Evolutionary conservation across 768 basidiomycete genomes (phyloP).

Genomic region (Xanthoconium stramineum): DNA sequence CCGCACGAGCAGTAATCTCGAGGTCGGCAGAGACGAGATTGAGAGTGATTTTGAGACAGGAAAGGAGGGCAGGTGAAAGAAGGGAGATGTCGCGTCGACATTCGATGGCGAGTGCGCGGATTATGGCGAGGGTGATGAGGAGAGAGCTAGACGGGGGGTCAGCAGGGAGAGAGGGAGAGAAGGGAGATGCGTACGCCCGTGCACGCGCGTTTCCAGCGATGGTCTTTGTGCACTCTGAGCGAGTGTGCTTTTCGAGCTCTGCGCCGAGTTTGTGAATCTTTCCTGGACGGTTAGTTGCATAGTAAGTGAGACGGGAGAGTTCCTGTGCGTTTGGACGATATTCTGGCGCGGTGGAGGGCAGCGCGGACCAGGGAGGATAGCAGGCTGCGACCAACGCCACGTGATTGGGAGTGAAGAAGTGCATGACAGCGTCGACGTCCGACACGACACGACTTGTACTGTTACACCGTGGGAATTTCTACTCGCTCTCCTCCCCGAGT

Average conservation of each 20-base stretch:
- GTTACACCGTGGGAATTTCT: constrained; percentile 17
- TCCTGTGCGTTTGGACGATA: constrained; percentile 83
- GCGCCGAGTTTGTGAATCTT: constrained; percentile 74
- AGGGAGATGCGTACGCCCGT: constrained; percentile 60
- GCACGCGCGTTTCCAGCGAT: constrained; percentile 67
- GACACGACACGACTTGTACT: not conserved
- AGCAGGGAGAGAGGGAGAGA: not conserved
- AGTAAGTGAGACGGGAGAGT: constrained; percentile 80
- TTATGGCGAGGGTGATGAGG: constrained; percentile 78
- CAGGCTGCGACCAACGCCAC: constrained; percentile 80
- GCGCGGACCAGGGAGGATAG: constrained; percentile 75
- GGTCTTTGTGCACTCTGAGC: constrained; percentile 62
- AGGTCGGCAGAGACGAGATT: constrained; percentile 58
- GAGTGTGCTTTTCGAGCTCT: constrained; percentile 75
- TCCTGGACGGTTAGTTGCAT: constrained; percentile 78
- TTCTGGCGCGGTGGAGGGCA: constrained; percentile 72
- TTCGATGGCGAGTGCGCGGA: constrained; percentile 80
- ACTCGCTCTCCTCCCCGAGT: constrained; percentile 58
- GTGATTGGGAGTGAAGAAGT: constrained; percentile 80
- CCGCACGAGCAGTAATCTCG: constrained; percentile 73
- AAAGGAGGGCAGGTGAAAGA: constrained; percentile 65
- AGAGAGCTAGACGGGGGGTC: constrained; percentile 49
- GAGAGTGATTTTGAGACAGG: constrained; percentile 59
- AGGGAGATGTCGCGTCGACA: constrained; percentile 81
- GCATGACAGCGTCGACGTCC: constrained; percentile 16